Base-by-base conservation (phyloP, 257 asterid species). In the Lithospermum erythrorhizon region DNA sequence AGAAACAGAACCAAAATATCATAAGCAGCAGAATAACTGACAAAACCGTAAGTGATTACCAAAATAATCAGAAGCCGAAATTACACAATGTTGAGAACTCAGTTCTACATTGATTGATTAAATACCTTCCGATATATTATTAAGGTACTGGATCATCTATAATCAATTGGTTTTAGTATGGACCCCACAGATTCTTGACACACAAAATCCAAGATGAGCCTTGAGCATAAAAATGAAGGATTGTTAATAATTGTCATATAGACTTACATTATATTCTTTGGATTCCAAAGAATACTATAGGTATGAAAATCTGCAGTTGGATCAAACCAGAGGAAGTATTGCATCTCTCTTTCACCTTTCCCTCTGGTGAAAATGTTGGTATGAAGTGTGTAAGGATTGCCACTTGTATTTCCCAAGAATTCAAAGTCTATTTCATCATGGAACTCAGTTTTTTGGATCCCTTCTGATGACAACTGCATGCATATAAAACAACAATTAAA, bases 341-440 rank as follows among this genome's bases (percentile, higher is more conserved):
- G 64, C 53, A 30, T 37, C 64, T 60, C 64, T 41, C 64, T 37
- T 19, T 60, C 52, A 14, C 64, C 64, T 37, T 60, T 60, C 24
- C 64, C 60, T 56, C 30, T 27, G 37, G 37, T 56, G 37, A 56
- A 56, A 22, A 56, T 30, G 20, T 56, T 56, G 16, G 64, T 60
- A 21, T 60, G 64, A 41, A 60, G 64, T 21, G 64, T 60, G 64
- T 60, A 60, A n/a, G 64, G 64, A 35, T 60, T 37, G 0, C 64
- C 64, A 41, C 53, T 60, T 15, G 64, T 37, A 30, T 60, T 60
- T 11, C 64, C 64, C 64, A 60, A 41, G 24, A 60, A 60, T 21
- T 60, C 64, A 11, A 60, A 60, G 27, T 60, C 64, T 60, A 60
- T 60, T 21, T 60, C 64, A 41, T 60, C 64, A 14, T 60, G 64